These are phyloP conservation scores for Penicillium verrucosum DNA, from an alignment of 2,329 filamentous ascomycete species.

Conservation along the genomic window DNA sequence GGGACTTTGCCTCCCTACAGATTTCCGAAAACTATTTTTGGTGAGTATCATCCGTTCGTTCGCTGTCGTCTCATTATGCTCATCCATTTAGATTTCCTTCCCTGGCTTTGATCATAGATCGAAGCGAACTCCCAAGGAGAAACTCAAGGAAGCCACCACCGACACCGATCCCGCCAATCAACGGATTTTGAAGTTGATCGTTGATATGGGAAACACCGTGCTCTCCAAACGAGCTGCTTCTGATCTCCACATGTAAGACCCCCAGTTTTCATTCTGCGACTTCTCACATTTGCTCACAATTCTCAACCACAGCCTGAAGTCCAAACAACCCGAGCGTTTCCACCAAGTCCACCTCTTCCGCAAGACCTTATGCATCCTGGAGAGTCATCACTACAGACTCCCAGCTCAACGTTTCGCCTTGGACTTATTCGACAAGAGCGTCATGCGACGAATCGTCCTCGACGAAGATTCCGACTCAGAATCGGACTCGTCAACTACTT, in stretches of 20 bases:
- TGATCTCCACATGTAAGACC: constrained; percentile 64
- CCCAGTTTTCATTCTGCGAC: not conserved
- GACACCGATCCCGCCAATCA: constrained; percentile 62
- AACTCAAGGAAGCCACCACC: constrained; percentile 57
- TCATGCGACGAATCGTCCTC: constrained; percentile 80
- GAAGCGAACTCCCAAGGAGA: constrained; percentile 41
- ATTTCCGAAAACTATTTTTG: constrained; percentile 75
- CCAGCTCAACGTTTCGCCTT: constrained; percentile 85
- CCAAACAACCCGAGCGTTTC: constrained; percentile 72
- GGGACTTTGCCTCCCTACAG: constrained; percentile 79
- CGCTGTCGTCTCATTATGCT: not conserved
- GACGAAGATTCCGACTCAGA: constrained; percentile 58
- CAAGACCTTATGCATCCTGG: constrained; percentile 78
- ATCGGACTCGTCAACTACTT: constrained; percentile 26
- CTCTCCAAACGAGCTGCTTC: constrained; percentile 81
- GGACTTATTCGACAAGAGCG: constrained; percentile 88
- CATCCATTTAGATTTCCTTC: constrained; percentile 35
- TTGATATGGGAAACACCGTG: constrained; percentile 89
- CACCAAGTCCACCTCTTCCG: constrained; percentile 74
- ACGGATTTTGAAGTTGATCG: constrained; percentile 77
- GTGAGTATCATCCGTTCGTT: constrained; percentile 46
- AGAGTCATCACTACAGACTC: constrained; percentile 84
- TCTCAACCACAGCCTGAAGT: constrained; percentile 62
- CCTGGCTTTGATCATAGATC: constrained; percentile 44
- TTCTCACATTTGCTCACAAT: not conserved